These are phyloP conservation scores for Orychophragmus violaceus DNA, from an alignment of 345 rosid species.

Conservation along the genomic window DNA sequence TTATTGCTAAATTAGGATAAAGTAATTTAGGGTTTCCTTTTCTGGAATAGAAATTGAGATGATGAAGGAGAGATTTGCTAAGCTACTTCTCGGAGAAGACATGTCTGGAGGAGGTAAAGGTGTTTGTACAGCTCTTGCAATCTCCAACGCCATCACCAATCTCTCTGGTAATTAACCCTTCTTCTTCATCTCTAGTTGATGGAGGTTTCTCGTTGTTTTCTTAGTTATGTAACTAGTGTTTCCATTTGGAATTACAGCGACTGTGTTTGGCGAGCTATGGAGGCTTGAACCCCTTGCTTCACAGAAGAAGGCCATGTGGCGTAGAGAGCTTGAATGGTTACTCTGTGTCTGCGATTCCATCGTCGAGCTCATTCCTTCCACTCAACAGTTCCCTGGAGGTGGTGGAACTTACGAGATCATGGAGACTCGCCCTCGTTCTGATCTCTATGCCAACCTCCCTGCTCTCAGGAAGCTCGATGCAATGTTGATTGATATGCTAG, in stretches of 20 bases:
- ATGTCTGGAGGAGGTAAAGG: constrained; percentile 99
- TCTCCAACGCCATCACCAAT: constrained; percentile 96
- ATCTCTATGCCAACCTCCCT: constrained; percentile 83
- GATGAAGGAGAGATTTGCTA: constrained; percentile 99
- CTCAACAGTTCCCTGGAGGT: constrained; percentile 89
- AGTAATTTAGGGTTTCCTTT: background rate
- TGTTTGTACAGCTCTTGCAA: constrained; percentile 95
- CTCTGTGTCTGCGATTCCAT: constrained; percentile 88
- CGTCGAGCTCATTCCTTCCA: constrained; percentile 92
- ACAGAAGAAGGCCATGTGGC: constrained; percentile 90
- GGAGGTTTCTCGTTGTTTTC: no score
- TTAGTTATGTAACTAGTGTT: no score
- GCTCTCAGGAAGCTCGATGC: constrained; percentile 98
- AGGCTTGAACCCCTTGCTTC: constrained; percentile 85
- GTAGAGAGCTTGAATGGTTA: constrained; percentile 92
- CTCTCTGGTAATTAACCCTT: constrained; percentile 58
- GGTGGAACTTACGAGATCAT: constrained; percentile 92
- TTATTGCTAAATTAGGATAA: background rate
- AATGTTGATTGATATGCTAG: constrained; percentile 72
- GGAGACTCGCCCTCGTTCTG: constrained; percentile 82
- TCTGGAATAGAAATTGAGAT: constrained; percentile 58
- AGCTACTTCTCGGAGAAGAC: constrained; percentile 94
- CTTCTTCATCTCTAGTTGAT: background rate
- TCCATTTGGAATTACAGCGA: constrained; percentile 41
- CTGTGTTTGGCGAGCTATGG: constrained; percentile 95